phyloP scores from a whole-genome alignment of 1,139 yeast species.

The Saccharomyces uvarum region DNA sequence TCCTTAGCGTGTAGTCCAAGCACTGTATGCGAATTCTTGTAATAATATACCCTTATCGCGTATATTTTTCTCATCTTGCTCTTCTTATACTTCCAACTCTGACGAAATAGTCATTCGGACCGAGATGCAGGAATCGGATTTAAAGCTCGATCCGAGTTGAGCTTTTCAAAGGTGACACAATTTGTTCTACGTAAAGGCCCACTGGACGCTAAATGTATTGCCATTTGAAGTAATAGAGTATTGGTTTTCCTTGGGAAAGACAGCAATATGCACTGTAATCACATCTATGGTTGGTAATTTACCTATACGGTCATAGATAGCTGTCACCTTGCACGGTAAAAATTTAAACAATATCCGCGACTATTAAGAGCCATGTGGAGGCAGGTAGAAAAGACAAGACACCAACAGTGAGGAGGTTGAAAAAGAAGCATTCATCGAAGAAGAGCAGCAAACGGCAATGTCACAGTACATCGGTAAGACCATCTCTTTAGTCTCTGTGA shows the following conservation, averaged over 20 bases:
- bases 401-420: not conserved
- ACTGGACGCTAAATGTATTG: not conserved
- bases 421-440: not conserved
- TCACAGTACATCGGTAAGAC: slow-evolving; percentile 89
- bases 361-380: not conserved
- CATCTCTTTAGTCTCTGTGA: slow-evolving; percentile 78
- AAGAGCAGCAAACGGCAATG: slow-evolving; percentile 36
- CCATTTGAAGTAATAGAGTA: not conserved
- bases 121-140: not conserved
- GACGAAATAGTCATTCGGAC: not conserved
- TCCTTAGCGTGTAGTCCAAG: not conserved
- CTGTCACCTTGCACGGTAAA: not conserved
- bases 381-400: not conserved
- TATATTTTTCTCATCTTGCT: not conserved
- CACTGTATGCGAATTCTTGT: not conserved
- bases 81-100: not conserved
- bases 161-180: not conserved
- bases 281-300: not conserved
- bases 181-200: not conserved
- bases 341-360: not conserved
- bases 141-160: not conserved
- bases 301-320: not conserved
- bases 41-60: not conserved
- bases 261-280: not conserved
- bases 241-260: not conserved